Base-by-base conservation (phyloP, 345 rosid genomes). In the Salix arbutifolia region DNA sequence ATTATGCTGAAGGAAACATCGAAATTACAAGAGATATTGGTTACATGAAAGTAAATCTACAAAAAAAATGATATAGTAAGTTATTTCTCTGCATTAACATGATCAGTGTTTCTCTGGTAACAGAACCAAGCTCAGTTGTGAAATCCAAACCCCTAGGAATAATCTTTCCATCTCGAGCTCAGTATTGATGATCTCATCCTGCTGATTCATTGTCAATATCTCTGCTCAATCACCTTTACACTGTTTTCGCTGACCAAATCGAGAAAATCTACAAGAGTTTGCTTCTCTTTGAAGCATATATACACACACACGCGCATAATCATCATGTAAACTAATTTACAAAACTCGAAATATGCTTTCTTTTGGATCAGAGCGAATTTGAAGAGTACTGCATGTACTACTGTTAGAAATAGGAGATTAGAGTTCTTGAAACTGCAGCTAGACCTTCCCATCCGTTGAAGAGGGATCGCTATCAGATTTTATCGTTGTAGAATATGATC, bases 391-490 rank as follows among this genome's bases (percentile, higher is more conserved):
- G 10, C 61, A 26, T 26, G 72, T 46, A 56, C 73, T 75, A 75
- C 74, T 26, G 84, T 80, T 69, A 82, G 80, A 73, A 67, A 44
- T 21, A 56, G 52, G 38, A 52, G 13, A 72, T 26, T 64, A 38
- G 33, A 73, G 52, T 66, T 76, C 61, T 28, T 77, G 65, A 70
- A 74, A 46, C 66, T 14, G 67, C 61, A 76, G 48, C 85, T 88
- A 94, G 62, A 85, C 88, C 74, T 90, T 91, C 42, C 91, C 92
- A 48, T 85, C 86, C 1, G 85, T 82, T 0, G 92, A 83, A 79
- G 87, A 84, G 38, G 30, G 86, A n/a, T 12, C 69, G 56, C 71
- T 80, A 78, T 85, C 81, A 0, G 81, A 64, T 77, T 79, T 83
- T 26, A 79, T 58, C 26, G 84, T 76, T 13, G 84, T 69, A 3